Evolutionary conservation across 371 early-diverging fungal species (phyloP).

Genomic region (Rhizopus stolonifer): DNA sequence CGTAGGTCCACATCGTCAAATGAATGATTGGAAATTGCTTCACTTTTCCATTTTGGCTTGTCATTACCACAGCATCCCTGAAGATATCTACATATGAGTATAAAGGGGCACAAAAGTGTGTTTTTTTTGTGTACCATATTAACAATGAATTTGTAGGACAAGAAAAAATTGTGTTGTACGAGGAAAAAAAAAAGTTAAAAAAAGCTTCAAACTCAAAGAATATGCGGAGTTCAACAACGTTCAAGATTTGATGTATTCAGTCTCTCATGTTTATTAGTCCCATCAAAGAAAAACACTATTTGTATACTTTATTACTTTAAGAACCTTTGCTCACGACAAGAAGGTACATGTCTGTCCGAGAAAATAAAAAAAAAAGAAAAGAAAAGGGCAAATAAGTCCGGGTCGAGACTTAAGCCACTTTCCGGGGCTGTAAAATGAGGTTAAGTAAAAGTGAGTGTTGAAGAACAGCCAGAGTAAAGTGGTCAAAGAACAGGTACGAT

Average conservation of each 20-base stretch:
- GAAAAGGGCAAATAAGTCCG: background rate
- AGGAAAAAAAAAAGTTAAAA: too few species aligned
- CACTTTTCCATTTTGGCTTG: conserved; percentile 76
- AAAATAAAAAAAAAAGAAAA: too few species aligned
- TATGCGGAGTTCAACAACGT: too few species aligned
- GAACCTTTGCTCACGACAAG: too few species aligned
- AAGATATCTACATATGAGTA: background rate
- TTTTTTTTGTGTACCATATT: background rate
- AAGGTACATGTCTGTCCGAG: background rate
- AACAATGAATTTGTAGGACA: background rate
- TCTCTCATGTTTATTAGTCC: too few species aligned
- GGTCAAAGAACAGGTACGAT: background rate
- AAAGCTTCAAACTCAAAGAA: too few species aligned
- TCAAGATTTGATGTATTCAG: too few species aligned
- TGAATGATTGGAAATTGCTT: conserved; percentile 79
- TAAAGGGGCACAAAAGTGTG: background rate
- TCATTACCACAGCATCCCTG: conserved; percentile 11
- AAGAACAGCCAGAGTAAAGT: background rate
- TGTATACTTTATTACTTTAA: too few species aligned
- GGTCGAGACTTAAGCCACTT: background rate
- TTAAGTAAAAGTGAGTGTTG: background rate
- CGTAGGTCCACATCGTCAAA: conserved; percentile 85
- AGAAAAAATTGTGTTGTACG: background rate
- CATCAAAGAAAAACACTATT: too few species aligned
- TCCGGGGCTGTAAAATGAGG: background rate